phyloP scores from a whole-genome alignment of 2,329 filamentous ascomycete species.

The Pseudocercospora crystallina region DNA sequence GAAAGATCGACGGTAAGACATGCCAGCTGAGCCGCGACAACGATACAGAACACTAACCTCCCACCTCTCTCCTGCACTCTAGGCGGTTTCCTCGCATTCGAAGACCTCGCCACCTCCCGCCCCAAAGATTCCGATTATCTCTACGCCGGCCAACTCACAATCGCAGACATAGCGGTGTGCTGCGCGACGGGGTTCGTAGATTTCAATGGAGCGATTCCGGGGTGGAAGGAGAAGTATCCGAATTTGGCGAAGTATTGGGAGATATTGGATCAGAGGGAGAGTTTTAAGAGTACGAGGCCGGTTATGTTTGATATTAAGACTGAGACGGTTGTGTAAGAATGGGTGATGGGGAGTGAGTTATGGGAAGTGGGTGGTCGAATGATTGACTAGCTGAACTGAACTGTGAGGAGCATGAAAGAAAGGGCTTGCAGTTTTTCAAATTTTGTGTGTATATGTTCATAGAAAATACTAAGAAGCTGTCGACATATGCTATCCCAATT shows the following conservation, averaged over 20 bases:
- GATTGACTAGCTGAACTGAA: too few species aligned
- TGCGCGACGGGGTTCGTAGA: slow-evolving; percentile 20
- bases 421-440: too few species aligned
- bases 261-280: slow-evolving; percentile 12
- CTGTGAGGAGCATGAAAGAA: too few species aligned
- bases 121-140: slow-evolving; percentile 10
- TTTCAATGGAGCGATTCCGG: slow-evolving; percentile 13
- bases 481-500: too few species aligned
- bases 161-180: slow-evolving; percentile 20
- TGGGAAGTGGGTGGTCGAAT: too few species aligned
- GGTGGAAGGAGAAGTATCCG: slow-evolving; percentile 19
- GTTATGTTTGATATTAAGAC: slow-evolving; percentile 14
- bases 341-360: too few species aligned
- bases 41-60: too few species aligned
- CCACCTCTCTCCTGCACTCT: too few species aligned
- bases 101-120: slow-evolving; percentile 9
- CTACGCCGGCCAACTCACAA: slow-evolving; percentile 13
- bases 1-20: slow-evolving; percentile 8
- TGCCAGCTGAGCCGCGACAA: too few species aligned
- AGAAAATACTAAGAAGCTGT: too few species aligned
- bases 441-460: too few species aligned
- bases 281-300: slow-evolving; percentile 15
- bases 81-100: slow-evolving; percentile 14
- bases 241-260: slow-evolving; percentile 11
- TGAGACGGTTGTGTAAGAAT: slow-evolving; percentile 19